Percentiles rank a stretch among this genome's conserved stretches.
Conservation (phyloP, 805 yeast genomes). For the Grigorovia yakushimaensis region DNA sequence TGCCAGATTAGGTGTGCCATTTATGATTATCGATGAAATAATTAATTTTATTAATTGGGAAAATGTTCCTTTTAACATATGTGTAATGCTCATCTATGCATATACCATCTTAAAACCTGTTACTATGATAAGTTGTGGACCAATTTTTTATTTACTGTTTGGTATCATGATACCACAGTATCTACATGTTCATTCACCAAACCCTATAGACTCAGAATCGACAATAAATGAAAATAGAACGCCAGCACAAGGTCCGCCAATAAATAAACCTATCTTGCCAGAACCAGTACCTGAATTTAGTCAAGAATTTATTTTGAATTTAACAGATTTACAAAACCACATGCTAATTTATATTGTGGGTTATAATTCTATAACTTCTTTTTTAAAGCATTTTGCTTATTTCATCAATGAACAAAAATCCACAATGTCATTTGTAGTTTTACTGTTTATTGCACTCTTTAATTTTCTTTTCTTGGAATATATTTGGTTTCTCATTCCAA, state of each 20-base stretch:
- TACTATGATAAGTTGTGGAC: conserved; percentile 40
- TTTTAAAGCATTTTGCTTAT: conserved; percentile 48
- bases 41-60: conserved; percentile 54
- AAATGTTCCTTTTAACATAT: conserved; percentile 51
- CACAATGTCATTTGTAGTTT: conserved; percentile 36
- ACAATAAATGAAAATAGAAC: conserved; percentile 31
- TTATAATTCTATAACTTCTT: conserved; percentile 46
- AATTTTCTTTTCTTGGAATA: conserved; percentile 26
- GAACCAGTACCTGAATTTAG: conserved; percentile 72
- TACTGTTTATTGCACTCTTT: conserved; percentile 27
- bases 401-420: conserved; percentile 57
- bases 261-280: conserved; percentile 41
- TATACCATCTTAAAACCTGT: conserved; percentile 53
- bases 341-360: conserved; percentile 53
- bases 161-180: conserved; percentile 63
- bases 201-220: conserved; percentile 21
- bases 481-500: conserved; percentile 27
- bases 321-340: conserved; percentile 78
- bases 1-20: conserved; percentile 52
- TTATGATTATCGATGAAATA: conserved; percentile 48
- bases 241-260: conserved; percentile 43
- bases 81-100: conserved; percentile 41
- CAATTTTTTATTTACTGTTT: conserved; percentile 43
- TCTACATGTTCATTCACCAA: conserved; percentile 53
- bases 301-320: conserved; percentile 64